Evolutionary conservation across 441 rosid genomes (phyloP).

Genomic region (Flueggea neowawraea): DNA sequence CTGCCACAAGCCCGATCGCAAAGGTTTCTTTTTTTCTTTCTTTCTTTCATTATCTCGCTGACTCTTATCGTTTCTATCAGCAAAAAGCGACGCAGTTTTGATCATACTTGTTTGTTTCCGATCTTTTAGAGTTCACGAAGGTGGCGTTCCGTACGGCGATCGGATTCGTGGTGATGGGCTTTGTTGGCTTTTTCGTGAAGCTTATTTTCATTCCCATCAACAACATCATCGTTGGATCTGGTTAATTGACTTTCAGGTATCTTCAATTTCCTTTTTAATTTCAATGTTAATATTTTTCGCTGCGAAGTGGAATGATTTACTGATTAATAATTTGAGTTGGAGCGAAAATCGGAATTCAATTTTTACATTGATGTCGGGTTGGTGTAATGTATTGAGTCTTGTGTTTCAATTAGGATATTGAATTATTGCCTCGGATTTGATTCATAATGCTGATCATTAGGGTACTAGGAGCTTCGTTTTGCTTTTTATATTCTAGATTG

Average conservation of each 20-base stretch:
- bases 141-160: slow-evolving; percentile 83
- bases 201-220: slow-evolving; percentile 86
- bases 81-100: not conserved
- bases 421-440: too few species aligned
- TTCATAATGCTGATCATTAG: too few species aligned
- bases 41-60: not conserved
- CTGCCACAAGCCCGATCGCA: slow-evolving; percentile 95
- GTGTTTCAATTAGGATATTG: too few species aligned
- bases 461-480: too few species aligned
- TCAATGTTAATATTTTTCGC: not conserved
- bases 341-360: too few species aligned
- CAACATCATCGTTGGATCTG: slow-evolving; percentile 79
- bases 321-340: not conserved
- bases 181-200: slow-evolving; percentile 83
- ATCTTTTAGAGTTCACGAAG: slow-evolving; percentile 60
- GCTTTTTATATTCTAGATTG: too few species aligned
- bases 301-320: not conserved
- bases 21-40: slow-evolving; percentile 34
- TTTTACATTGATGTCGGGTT: too few species aligned
- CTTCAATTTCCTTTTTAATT: not conserved
- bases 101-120: not conserved
- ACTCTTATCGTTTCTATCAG: not conserved
- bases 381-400: too few species aligned
- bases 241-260: slow-evolving; percentile 28
- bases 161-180: slow-evolving; percentile 89